Evolutionary conservation across 768 basidiomycete genomes (phyloP).

Genomic region (Collybia sordida): DNA sequence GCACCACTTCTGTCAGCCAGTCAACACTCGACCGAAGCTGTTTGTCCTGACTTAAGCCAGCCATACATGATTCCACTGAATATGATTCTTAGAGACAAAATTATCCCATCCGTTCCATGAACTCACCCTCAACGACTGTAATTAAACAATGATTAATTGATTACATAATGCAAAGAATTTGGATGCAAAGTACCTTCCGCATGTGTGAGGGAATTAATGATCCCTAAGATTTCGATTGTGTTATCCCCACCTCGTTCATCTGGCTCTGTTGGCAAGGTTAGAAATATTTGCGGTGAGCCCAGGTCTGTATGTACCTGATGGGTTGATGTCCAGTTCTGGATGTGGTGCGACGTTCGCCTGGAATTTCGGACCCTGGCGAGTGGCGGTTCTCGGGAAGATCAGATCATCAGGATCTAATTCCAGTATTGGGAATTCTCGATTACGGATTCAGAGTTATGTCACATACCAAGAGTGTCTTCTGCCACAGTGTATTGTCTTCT

Average conservation of each 20-base stretch:
- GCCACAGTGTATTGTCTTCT: constrained; percentile 84
- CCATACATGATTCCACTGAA: constrained; percentile 69
- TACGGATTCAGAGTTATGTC: constrained; percentile 6
- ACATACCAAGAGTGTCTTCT: constrained; percentile 84
- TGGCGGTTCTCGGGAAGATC: constrained; percentile 92
- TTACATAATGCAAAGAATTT: constrained; percentile 19
- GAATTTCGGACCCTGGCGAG: constrained; percentile 86
- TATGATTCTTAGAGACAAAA: constrained; percentile 4
- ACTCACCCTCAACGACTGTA: constrained; percentile 59
- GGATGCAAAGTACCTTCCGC: constrained; percentile 56
- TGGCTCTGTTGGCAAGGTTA: constrained; percentile 38
- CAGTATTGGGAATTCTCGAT: constrained; percentile 12
- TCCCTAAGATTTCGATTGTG: constrained; percentile 72
- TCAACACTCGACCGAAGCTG: constrained; percentile 66
- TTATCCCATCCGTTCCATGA: neutral
- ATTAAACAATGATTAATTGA: constrained; percentile 17
- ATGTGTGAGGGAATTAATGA: constrained; percentile 61
- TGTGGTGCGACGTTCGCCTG: constrained; percentile 62
- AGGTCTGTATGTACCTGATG: constrained; percentile 32
- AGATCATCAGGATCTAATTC: constrained; percentile 88
- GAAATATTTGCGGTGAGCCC: neutral
- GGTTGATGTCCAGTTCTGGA: constrained; percentile 38
- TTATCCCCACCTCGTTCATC: constrained; percentile 69
- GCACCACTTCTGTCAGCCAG: constrained; percentile 77
- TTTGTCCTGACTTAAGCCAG: constrained; percentile 49